Percentiles rank a stretch among this genome's conserved stretches.
phyloP scores from a whole-genome alignment of 148 eudicot genomes.

The Tetragonia tetragonoides region DNA sequence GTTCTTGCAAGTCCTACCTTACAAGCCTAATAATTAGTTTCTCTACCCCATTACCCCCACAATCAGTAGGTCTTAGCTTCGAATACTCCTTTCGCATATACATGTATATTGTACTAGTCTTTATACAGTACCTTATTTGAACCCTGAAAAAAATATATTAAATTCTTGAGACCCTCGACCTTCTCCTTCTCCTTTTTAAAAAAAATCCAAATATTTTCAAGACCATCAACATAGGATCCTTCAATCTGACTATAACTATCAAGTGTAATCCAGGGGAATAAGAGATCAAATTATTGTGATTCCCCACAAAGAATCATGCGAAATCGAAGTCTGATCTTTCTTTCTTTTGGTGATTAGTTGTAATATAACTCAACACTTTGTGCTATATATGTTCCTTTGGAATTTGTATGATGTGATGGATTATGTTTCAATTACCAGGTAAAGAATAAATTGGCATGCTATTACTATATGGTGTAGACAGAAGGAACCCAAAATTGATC shows the following conservation, averaged over 20 bases:
- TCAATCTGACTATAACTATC: background rate
- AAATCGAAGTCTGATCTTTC: background rate
- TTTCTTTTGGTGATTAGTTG: background rate
- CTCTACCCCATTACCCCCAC: no score
- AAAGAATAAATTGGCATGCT: background rate
- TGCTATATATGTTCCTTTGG: background rate
- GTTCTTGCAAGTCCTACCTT: no score
- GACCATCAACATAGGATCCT: background rate
- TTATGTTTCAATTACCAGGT: background rate
- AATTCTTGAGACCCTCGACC: no score
- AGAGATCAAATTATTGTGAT: background rate
- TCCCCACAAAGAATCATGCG: background rate
- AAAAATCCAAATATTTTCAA: no score
- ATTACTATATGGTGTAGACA: background rate
- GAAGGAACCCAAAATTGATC: background rate
- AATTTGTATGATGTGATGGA: background rate
- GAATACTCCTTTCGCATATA: no score
- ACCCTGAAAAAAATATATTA: no score
- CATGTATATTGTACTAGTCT: no score
- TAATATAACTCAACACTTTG: background rate
- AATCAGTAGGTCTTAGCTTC: no score
- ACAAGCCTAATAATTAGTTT: no score
- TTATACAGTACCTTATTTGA: no score
- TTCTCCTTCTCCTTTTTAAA: no score
- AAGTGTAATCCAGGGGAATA: background rate